phyloP scores from a whole-genome alignment of 176 grass and related monocot species.

The Chrysopogon serrulatus region DNA sequence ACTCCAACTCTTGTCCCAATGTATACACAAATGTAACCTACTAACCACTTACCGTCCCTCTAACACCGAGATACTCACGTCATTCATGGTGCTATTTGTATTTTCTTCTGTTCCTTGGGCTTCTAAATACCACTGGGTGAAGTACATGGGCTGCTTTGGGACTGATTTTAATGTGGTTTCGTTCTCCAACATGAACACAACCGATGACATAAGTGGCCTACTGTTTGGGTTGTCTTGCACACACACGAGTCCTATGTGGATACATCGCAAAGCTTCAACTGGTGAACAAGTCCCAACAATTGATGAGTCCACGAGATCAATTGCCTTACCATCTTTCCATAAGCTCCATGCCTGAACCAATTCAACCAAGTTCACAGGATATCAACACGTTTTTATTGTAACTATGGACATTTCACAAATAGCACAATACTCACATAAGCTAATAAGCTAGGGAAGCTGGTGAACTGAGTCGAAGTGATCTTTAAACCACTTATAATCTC shows the following conservation, averaged over 20 bases:
- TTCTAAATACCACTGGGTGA: too few species aligned
- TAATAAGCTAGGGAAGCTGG: background rate
- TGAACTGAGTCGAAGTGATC: slow-evolving; percentile 1
- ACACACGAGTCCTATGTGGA: too few species aligned
- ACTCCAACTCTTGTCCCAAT: too few species aligned
- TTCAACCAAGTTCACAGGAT: background rate
- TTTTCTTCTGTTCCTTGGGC: background rate
- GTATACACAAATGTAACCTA: background rate
- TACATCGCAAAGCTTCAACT: too few species aligned
- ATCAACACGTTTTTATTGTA: too few species aligned
- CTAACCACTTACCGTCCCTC: background rate
- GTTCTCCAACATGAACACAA: too few species aligned
- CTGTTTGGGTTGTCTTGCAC: too few species aligned
- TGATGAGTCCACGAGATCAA: slow-evolving; percentile 13
- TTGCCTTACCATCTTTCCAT: slow-evolving; percentile 32
- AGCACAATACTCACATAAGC: slow-evolving; percentile 39
- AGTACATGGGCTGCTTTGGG: too few species aligned
- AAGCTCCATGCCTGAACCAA: slow-evolving; percentile 33
- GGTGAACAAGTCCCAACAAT: too few species aligned
- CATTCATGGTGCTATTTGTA: background rate
- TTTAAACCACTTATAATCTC: slow-evolving; percentile 52
- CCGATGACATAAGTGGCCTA: too few species aligned
- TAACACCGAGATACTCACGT: background rate
- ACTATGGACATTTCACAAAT: too few species aligned
- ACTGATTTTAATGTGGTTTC: too few species aligned